Conservation (phyloP, 805 yeast species). For the Schizosaccharomyces pombe region DNA sequence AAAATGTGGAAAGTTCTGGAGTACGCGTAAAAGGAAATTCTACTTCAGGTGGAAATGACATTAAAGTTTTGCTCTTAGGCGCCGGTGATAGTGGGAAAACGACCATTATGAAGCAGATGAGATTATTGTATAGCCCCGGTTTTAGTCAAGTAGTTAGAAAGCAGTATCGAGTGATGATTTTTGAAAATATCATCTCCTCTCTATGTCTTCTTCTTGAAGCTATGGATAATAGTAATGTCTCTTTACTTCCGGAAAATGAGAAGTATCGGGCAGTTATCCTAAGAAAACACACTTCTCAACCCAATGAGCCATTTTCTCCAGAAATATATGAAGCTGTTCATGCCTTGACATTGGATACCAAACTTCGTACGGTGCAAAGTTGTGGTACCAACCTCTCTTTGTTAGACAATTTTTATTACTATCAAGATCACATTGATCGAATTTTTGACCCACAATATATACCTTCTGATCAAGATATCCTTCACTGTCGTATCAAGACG, state of each 20-base stretch:
- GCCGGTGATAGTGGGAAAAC: slow-evolving; percentile 92
- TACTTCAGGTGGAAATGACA: slow-evolving; percentile 8
- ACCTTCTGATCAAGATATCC: slow-evolving; percentile 47
- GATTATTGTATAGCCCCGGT: slow-evolving; percentile 64
- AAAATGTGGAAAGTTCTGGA: neutral
- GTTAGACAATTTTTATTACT: slow-evolving; percentile 19
- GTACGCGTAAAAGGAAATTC: neutral
- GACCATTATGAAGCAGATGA: slow-evolving; percentile 74
- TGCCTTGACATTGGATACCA: neutral
- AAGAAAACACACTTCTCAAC: neutral
- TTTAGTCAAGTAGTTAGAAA: slow-evolving; percentile 56
- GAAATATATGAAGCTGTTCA: neutral
- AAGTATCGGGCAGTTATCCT: neutral
- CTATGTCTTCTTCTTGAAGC: neutral
- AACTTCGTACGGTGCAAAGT: neutral
- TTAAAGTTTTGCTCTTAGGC: slow-evolving; percentile 41
- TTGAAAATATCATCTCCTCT: slow-evolving; percentile 36
- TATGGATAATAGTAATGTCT: neutral
- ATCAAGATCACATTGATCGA: slow-evolving; percentile 36
- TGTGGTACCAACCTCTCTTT: neutral
- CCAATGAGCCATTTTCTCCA: neutral
- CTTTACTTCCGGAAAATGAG: neutral
- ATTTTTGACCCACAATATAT: slow-evolving; percentile 31
- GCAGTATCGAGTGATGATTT: slow-evolving; percentile 67
- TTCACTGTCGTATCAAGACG: slow-evolving; percentile 62